These are phyloP conservation scores for Fusarium euwallaceae DNA, from an alignment of 2,329 filamentous ascomycete species.

Conservation along the genomic window DNA sequence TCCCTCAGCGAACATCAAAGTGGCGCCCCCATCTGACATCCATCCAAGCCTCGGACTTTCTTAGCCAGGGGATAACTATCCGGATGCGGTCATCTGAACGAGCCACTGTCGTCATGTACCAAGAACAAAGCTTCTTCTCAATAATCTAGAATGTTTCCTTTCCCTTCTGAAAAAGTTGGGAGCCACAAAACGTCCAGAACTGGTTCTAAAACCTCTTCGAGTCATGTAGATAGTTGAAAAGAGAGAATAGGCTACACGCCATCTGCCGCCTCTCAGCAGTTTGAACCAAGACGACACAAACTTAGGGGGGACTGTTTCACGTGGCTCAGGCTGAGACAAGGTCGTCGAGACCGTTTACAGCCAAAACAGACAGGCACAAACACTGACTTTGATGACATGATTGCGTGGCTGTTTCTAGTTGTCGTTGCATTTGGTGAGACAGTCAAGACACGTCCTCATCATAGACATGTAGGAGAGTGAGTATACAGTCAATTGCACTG, in stretches of 20 bases:
- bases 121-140: background rate
- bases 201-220: background rate
- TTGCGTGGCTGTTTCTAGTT: background rate
- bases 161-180: background rate
- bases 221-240: background rate
- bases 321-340: background rate
- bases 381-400: background rate
- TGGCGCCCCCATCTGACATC: background rate
- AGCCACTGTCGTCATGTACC: background rate
- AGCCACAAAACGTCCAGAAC: background rate
- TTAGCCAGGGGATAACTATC: background rate
- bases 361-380: background rate
- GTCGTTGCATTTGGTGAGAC: background rate
- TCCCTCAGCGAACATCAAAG: background rate
- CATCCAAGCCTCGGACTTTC: background rate
- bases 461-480: background rate
- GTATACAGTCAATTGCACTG: background rate
- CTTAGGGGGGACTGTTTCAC: background rate
- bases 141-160: background rate
- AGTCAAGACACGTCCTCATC: background rate
- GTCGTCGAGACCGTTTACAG: background rate
- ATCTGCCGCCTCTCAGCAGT: background rate
- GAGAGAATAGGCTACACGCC: background rate
- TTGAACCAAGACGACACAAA: background rate
- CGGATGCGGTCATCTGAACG: background rate